Base-by-base conservation (phyloP, 345 rosid species). In the Camelina sativa region DNA sequence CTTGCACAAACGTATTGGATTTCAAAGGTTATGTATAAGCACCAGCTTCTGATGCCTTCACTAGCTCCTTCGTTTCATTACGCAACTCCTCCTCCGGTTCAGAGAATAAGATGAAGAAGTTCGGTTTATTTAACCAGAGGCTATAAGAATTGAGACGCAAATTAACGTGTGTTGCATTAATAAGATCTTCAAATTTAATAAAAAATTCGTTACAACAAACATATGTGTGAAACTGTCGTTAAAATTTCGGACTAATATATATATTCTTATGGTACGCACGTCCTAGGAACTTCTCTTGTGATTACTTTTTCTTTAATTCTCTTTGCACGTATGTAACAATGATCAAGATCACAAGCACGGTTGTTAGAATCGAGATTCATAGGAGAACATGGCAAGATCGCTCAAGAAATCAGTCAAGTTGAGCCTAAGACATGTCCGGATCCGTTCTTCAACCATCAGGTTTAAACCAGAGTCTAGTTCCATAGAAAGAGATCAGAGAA, bases 341-440 rank as follows among this genome's bases (percentile, higher is more conserved):
- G 23, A 52, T 28, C 13, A 56, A 65, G 64, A 48, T 40, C 56
- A 61, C 22, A 61, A 22, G 51, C 43, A 52, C 0, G 30, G 30
- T 28, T 4, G 30, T 28, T 28, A 28, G 50, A 43, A 68, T 61
- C 58, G 53, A 62, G 25, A 76, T 15, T 70, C 19, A 0, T 55
- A 35, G 7, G 44, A 53, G 20, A 55, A 57, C 11, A 77, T 77
- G 81, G 74, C 81, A 1, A 72, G 78, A 78, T 72, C 81, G 35
- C 73, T 72, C n/a, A 78, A 72, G 77, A 78, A 78, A 77, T 84
- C 85, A 51, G 85, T 87, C 3, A 82, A 54, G 67, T 37, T 82
- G 69, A 74, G 81, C 17, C 35, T 83, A 28, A 70, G 85, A 72
- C 74, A 67, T 55, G 81, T 78, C 12, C 23, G 68, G 17, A 30